Percentiles rank a stretch among this genome's conserved stretches.
These are phyloP conservation scores for Calocybe indica DNA, from an alignment of 768 basidiomycete species.

Conservation along the genomic window DNA sequence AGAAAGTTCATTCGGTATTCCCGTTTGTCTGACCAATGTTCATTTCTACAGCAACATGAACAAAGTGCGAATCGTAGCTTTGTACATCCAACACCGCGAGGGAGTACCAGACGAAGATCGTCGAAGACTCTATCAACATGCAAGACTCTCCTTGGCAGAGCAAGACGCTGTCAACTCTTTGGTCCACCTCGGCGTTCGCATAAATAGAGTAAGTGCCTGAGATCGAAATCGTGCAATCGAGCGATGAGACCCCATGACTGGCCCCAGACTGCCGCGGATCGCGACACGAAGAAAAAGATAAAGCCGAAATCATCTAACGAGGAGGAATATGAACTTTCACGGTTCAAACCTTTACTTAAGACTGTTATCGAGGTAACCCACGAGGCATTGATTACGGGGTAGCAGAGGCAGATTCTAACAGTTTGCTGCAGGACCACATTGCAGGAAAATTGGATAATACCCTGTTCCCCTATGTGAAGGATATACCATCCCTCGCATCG, in stretches of 20 bases:
- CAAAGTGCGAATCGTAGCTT: conserved; percentile 93
- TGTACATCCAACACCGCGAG: conserved; percentile 92
- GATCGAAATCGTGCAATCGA: neutral
- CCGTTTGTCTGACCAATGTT: neutral
- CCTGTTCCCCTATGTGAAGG: conserved; percentile 87
- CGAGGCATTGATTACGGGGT: neutral
- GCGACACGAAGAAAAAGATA: conserved; percentile 73
- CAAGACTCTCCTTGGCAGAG: conserved; percentile 77
- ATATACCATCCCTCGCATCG: conserved; percentile 53
- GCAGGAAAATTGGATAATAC: conserved; percentile 69
- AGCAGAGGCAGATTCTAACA: neutral
- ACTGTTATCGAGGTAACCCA: conserved; percentile 73
- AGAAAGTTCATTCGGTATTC: neutral
- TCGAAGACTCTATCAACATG: conserved; percentile 91
- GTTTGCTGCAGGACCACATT: conserved; percentile 65
- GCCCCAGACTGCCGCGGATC: conserved; percentile 62
- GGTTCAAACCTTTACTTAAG: conserved; percentile 81
- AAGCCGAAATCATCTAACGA: conserved; percentile 72
- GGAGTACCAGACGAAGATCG: conserved; percentile 99
- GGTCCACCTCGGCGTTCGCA: conserved; percentile 72
- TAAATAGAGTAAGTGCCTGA: conserved; percentile 60
- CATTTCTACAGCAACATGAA: conserved; percentile 58
- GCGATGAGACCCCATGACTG: neutral
- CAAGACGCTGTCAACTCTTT: conserved; percentile 93
- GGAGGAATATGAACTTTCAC: conserved; percentile 96